A percentile compares a stretch with the other conserved stretches of the same genome.
phyloP scores from a whole-genome alignment of 1,284 basidiomycete genomes.

The Naganishia albida region DNA sequence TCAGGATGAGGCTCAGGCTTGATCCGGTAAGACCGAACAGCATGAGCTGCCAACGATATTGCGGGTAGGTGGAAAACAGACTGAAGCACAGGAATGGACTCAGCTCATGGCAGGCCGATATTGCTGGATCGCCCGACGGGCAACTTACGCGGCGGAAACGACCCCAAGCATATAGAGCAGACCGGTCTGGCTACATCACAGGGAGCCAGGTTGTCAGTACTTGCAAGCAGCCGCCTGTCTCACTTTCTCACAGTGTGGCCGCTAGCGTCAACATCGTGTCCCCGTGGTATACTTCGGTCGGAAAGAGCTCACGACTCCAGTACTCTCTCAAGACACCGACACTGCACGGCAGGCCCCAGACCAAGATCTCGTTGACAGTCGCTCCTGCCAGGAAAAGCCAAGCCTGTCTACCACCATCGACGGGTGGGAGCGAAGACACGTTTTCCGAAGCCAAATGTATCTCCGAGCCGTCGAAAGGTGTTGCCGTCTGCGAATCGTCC shows the following conservation, averaged over 20 bases:
- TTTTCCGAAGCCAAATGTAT: constrained; percentile 5
- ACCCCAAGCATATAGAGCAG: constrained; percentile 48
- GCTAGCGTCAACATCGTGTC: constrained; percentile 47
- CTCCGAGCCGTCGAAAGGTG: not conserved
- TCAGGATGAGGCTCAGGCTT: constrained; percentile 38
- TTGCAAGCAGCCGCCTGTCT: too few species aligned
- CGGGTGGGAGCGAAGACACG: constrained; percentile 41
- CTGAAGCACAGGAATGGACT: not conserved
- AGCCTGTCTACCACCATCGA: constrained; percentile 48
- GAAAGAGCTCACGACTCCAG: constrained; percentile 48
- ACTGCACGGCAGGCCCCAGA: constrained; percentile 52
- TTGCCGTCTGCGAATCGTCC: constrained; percentile 14
- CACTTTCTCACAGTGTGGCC: constrained; percentile 41
- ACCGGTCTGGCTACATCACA: constrained; percentile 40
- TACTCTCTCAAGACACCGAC: constrained; percentile 51
- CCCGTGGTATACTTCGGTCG: constrained; percentile 37
- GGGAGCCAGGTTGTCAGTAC: not conserved
- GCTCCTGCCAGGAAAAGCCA: constrained; percentile 51
- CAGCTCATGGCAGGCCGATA: not conserved
- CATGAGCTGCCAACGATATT: constrained; percentile 24
- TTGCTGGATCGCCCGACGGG: not conserved
- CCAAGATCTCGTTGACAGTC: constrained; percentile 45
- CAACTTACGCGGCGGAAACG: constrained; percentile 47
- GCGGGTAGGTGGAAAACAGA: constrained; percentile 20
- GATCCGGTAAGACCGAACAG: constrained; percentile 30